Percentiles rank a stretch among this genome's conserved stretches.
Conservation (phyloP, 768 basidiomycete genomes). For the Auricularia cornea region DNA sequence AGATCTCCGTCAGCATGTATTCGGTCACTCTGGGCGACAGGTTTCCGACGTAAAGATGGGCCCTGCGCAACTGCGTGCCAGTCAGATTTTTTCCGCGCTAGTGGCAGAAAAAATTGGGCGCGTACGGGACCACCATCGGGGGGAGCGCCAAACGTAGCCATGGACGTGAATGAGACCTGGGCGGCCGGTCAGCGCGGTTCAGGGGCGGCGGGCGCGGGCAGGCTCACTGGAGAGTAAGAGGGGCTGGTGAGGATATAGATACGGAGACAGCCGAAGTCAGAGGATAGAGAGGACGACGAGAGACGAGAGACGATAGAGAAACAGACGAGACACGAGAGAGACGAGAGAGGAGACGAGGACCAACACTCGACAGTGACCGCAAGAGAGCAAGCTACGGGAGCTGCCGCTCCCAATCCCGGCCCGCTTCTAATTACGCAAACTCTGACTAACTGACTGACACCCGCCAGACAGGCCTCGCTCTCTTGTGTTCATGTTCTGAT, state of each 20-base stretch:
- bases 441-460: too few species aligned
- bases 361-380: slow-evolving; percentile 22
- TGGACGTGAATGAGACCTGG: background rate
- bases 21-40: slow-evolving; percentile 96
- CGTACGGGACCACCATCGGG: slow-evolving; percentile 15
- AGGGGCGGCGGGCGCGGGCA: background rate
- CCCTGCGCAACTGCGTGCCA: slow-evolving; percentile 29
- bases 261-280: slow-evolving; percentile 21
- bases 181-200: background rate
- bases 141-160: slow-evolving; percentile 4
- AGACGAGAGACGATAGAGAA: slow-evolving; percentile 39
- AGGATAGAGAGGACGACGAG: slow-evolving; percentile 31
- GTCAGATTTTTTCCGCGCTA: background rate
- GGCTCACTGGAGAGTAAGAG: slow-evolving; percentile 33
- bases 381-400: slow-evolving; percentile 17
- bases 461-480: too few species aligned
- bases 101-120: slow-evolving; percentile 5
- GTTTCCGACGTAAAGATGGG: slow-evolving; percentile 98
- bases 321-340: slow-evolving; percentile 27
- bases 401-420: slow-evolving; percentile 5
- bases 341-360: slow-evolving; percentile 29
- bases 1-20: slow-evolving; percentile 98
- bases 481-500: too few species aligned
- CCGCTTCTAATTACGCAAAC: too few species aligned
- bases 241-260: slow-evolving; percentile 35